Evolutionary conservation across 768 basidiomycete genomes (phyloP).

Genomic region (Agaricus subrufescens): DNA sequence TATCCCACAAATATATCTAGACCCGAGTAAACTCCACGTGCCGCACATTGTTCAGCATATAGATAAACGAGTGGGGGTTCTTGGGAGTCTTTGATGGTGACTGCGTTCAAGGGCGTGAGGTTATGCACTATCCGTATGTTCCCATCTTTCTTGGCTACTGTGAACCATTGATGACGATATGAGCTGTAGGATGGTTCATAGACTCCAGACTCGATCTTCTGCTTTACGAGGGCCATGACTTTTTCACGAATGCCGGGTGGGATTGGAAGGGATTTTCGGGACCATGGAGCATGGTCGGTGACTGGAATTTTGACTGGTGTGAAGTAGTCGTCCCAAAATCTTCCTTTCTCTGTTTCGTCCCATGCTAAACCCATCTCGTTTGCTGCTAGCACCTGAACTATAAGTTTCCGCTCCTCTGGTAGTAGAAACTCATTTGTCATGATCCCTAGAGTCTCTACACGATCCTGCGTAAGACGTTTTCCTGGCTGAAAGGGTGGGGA

Average conservation of each 20-base stretch:
- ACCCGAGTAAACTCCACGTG: conserved; percentile 17
- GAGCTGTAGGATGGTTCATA: conserved; percentile 31
- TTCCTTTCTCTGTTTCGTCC: conserved; percentile 14
- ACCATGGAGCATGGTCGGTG: conserved; percentile 32
- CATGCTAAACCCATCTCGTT: conserved; percentile 4
- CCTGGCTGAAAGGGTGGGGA: neutral
- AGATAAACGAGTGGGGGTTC: conserved; percentile 27
- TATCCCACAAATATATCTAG: conserved; percentile 33
- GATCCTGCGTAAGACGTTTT: neutral
- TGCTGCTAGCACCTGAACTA: neutral
- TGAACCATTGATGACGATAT: conserved; percentile 34
- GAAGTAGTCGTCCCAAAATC: conserved; percentile 17
- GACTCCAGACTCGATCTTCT: conserved; percentile 29
- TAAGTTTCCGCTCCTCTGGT: neutral
- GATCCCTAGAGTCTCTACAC: neutral
- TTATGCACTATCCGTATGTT: conserved; percentile 31
- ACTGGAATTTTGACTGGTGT: conserved; percentile 24
- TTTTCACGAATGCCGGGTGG: conserved; percentile 25
- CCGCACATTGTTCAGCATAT: conserved; percentile 25
- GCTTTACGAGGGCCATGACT: conserved; percentile 24
- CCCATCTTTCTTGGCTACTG: conserved; percentile 30
- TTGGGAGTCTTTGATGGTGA: conserved; percentile 32
- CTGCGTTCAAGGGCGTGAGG: conserved; percentile 31
- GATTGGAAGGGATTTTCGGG: conserved; percentile 26
- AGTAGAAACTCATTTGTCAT: neutral